phyloP scores from a whole-genome alignment of 2,329 filamentous ascomycete species.

The Thermochaetoides dissita region DNA sequence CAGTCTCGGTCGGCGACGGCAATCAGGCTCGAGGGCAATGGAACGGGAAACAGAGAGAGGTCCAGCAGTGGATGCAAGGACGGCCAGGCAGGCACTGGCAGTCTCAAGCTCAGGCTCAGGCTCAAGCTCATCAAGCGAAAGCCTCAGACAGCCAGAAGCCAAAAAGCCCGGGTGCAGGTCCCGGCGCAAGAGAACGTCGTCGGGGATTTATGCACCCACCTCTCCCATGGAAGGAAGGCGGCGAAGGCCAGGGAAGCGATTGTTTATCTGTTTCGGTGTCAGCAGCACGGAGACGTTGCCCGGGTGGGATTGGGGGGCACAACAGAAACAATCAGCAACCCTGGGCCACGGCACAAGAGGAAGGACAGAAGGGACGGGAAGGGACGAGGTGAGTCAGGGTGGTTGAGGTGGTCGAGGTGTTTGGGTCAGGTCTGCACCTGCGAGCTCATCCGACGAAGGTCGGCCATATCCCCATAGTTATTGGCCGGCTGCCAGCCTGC shows the following conservation, averaged over 20 bases:
- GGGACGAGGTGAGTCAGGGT: constrained; percentile 4
- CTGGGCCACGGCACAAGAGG: not conserved
- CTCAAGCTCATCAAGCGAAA: no score
- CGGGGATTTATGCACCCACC: constrained; percentile 1
- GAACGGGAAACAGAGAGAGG: no score
- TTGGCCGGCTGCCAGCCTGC: constrained; percentile 2
- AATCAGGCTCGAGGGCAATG: no score
- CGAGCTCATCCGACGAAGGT: constrained; percentile 1
- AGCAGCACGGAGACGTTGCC: constrained; percentile 7
- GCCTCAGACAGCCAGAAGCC: no score
- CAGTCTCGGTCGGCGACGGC: no score
- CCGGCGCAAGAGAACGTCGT: no score
- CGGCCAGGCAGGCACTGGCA: no score
- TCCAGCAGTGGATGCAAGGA: no score
- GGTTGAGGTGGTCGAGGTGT: not conserved
- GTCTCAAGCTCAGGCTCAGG: no score
- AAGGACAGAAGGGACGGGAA: not conserved
- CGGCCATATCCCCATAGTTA: not conserved
- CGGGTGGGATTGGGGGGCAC: constrained; percentile 2
- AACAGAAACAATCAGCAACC: not conserved
- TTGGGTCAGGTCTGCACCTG: no score
- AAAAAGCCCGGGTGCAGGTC: no score
- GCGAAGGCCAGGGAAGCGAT: not conserved
- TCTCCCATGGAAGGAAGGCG: not conserved
- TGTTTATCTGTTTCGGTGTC: constrained; percentile 7